These are phyloP conservation scores for Prinsepia uniflora DNA, from an alignment of 306 rosid species.

Conservation along the genomic window DNA sequence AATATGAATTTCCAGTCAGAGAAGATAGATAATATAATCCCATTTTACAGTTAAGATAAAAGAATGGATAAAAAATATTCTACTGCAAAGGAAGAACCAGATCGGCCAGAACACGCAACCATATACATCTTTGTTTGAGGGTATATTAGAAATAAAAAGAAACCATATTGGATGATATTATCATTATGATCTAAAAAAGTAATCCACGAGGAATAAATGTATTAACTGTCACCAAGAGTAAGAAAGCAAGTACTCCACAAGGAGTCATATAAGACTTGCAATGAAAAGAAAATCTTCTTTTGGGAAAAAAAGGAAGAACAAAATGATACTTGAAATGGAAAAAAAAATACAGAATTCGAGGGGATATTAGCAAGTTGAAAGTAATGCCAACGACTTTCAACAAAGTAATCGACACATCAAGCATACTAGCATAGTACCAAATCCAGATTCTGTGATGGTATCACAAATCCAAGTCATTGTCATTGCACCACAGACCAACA, in stretches of 20 bases:
- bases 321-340: neutral
- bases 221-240: neutral
- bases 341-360: neutral
- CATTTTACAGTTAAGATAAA: constrained; percentile 13
- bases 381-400: constrained; percentile 4
- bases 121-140: neutral
- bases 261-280: neutral
- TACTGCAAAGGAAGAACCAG: neutral
- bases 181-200: neutral
- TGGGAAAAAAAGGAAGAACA: neutral
- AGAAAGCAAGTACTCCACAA: neutral
- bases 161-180: neutral
- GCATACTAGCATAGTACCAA: constrained; percentile 53
- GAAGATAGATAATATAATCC: constrained; percentile 24
- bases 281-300: neutral
- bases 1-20: constrained; percentile 33
- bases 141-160: neutral
- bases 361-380: constrained; percentile 3
- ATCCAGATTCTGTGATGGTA: constrained; percentile 93
- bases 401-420: constrained; percentile 22
- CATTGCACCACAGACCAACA: constrained; percentile 95
- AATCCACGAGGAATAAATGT: neutral
- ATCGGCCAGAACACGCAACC: neutral
- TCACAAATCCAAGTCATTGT: constrained; percentile 92
- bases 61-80: neutral